Evolutionary conservation across 2,329 filamentous ascomycete genomes (phyloP).

Genomic region (Epichloe bromicola): DNA sequence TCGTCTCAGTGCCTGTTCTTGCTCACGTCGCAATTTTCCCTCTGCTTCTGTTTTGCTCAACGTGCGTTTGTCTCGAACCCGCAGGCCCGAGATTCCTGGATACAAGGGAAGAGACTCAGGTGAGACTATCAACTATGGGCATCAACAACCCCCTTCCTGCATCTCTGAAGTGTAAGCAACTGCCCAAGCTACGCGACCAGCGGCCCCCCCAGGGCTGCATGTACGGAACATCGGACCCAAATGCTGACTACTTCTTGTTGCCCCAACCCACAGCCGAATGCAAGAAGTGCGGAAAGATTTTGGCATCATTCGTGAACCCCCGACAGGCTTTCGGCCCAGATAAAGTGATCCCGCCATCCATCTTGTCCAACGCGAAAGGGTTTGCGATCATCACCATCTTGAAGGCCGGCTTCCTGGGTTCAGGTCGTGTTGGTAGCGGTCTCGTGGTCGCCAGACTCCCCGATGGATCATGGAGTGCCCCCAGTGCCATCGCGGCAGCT

Average conservation of each 20-base stretch:
- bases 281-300: constrained; percentile 91
- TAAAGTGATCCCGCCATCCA: constrained; percentile 85
- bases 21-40: constrained; percentile 1
- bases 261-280: constrained; percentile 61
- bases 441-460: constrained; percentile 68
- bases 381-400: constrained; percentile 77
- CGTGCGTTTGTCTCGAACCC: not conserved
- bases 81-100: not conserved
- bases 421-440: constrained; percentile 68
- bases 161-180: constrained; percentile 52
- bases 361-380: constrained; percentile 86
- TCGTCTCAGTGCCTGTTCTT: not conserved
- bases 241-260: constrained; percentile 1
- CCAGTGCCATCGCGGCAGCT: constrained; percentile 66
- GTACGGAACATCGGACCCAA: not conserved
- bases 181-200: not conserved
- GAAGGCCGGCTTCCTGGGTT: constrained; percentile 77
- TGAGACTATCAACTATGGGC: constrained; percentile 33
- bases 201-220: not conserved
- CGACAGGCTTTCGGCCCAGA: constrained; percentile 88
- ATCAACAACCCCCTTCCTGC: constrained; percentile 53
- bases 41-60: not conserved
- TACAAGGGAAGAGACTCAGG: not conserved
- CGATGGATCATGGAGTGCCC: constrained; percentile 70
- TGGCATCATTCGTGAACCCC: constrained; percentile 88